These are phyloP conservation scores for Trypanosoma brucei DNA, from an alignment of 208 protist genomes.

Conservation along the genomic window DNA sequence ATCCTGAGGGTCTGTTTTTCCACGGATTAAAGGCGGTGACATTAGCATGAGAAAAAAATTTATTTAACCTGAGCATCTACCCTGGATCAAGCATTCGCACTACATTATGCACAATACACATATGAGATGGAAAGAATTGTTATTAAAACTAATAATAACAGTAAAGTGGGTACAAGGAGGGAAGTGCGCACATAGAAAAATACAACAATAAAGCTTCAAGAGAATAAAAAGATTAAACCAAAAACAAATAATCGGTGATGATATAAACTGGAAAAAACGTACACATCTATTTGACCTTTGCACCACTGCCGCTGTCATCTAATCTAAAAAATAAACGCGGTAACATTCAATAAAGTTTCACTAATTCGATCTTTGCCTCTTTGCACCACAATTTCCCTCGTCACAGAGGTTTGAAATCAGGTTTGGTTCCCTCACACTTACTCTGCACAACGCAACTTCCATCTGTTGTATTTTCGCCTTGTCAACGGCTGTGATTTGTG, in stretches of 20 bases:
- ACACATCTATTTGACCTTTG: too few relatives aligned
- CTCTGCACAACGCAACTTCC: conserved; percentile 31
- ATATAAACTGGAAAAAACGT: too few relatives aligned
- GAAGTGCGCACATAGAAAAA: too few relatives aligned
- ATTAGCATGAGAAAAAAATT: conserved; percentile 26
- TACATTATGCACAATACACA: conserved; percentile 14
- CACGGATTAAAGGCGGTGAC: conserved; percentile 82
- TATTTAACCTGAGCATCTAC: conserved; percentile 31
- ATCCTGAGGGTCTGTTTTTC: conserved; percentile 66
- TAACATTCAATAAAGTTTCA: background rate
- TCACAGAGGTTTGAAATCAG: conserved; percentile 1
- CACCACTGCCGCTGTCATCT: too few relatives aligned
- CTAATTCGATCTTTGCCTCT: background rate
- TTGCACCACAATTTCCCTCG: conserved; percentile 5
- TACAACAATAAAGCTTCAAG: too few relatives aligned
- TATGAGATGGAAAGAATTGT: conserved; percentile 7
- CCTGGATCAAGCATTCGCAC: conserved; percentile 1
- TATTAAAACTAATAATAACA: conserved; percentile 5
- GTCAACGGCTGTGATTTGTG: conserved; percentile 40
- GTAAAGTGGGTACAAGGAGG: too few relatives aligned
- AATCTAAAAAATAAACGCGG: too few relatives aligned
- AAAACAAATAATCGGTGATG: too few relatives aligned
- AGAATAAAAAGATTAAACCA: too few relatives aligned
- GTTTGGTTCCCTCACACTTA: conserved; percentile 7
- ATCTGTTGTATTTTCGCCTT: conserved; percentile 38